These are phyloP conservation scores for Ilex asprella DNA, from an alignment of 257 asterid species.

Conservation along the genomic window DNA sequence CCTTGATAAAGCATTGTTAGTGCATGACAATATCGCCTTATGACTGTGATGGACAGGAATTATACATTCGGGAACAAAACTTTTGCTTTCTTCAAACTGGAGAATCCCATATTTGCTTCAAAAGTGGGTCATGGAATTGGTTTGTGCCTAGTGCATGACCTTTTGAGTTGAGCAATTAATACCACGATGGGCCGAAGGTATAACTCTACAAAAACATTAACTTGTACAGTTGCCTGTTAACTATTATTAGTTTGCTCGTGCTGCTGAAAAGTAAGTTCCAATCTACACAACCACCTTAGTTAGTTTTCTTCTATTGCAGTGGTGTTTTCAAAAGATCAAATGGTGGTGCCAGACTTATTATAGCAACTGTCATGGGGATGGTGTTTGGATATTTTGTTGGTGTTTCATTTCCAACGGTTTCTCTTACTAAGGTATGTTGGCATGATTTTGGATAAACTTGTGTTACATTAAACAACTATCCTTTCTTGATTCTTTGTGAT, in stretches of 20 bases:
- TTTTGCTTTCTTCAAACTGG: constrained; percentile 22
- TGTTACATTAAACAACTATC: constrained; percentile 1
- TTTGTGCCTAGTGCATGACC: constrained; percentile 45
- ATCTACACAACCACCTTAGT: constrained; percentile 3
- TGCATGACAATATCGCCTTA: constrained; percentile 3
- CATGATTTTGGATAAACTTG: constrained; percentile 10
- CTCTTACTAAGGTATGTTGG: constrained; percentile 63
- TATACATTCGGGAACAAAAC: constrained; percentile 18
- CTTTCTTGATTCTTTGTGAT: constrained; percentile 10
- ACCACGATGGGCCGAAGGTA: constrained; percentile 86
- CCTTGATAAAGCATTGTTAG: neutral
- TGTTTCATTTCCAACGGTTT: constrained; percentile 82
- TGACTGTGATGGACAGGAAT: constrained; percentile 28
- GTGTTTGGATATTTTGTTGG: constrained; percentile 90
- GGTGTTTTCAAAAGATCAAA: constrained; percentile 69
- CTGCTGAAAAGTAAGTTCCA: neutral
- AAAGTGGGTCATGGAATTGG: constrained; percentile 43
- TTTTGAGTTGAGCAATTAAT: constrained; percentile 45
- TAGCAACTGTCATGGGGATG: constrained; percentile 83
- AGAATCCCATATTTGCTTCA: constrained; percentile 28
- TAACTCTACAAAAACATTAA: neutral
- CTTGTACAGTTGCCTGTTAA: neutral
- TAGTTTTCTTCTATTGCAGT: constrained; percentile 37
- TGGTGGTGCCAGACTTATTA: constrained; percentile 62
- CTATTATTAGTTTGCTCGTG: neutral